Percentiles rank a stretch among this genome's conserved stretches.
phyloP scores from a whole-genome alignment of 495 filamentous ascomycete genomes.

The Podospora anserina region DNA sequence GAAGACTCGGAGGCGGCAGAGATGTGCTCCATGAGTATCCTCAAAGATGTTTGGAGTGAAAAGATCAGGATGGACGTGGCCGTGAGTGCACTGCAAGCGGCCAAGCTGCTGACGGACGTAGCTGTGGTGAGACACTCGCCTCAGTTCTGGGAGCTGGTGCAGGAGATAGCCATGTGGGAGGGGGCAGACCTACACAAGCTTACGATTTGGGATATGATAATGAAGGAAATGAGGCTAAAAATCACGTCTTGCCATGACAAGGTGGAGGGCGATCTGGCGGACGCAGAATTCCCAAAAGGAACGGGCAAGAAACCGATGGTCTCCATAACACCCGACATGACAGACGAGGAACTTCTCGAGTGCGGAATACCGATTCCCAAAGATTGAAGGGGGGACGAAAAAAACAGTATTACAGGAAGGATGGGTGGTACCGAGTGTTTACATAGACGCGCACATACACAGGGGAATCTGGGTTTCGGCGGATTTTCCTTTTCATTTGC shows the following conservation, averaged over 20 bases:
- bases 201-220: not conserved
- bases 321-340: conserved; percentile 2
- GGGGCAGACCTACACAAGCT: not conserved
- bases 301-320: not conserved
- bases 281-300: not conserved
- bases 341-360: not conserved
- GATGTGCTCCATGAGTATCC: conserved; percentile 12
- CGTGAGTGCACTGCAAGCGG: conserved; percentile 14
- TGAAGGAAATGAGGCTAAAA: conserved; percentile 14
- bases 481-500: not conserved
- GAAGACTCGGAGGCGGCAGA: conserved; percentile 19
- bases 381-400: not conserved
- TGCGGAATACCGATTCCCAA: not conserved
- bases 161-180: conserved; percentile 9
- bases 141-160: not conserved
- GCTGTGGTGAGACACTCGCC: not conserved
- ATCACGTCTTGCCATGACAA: not conserved
- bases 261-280: not conserved
- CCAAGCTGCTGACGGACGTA: conserved; percentile 12
- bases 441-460: not conserved
- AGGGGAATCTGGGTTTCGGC: not conserved
- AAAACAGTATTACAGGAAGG: not conserved
- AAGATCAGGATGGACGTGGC: conserved; percentile 9
- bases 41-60: conserved; percentile 23
- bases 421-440: not conserved